Conservation (phyloP, 345 rosid genomes). For the Leavenworthia alabamica region DNA sequence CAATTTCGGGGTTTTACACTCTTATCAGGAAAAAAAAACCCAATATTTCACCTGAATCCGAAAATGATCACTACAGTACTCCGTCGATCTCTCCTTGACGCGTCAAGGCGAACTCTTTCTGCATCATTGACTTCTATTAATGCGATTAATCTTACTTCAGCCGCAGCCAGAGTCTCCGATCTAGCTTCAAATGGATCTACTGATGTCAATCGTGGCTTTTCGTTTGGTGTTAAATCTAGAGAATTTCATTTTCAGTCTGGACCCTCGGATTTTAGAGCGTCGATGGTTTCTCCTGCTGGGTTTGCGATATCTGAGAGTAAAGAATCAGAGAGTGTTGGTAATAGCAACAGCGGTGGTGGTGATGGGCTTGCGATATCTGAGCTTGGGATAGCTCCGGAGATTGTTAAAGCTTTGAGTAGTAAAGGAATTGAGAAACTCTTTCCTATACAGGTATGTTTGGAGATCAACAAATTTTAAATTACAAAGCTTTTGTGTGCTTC, state of each 20-base stretch:
- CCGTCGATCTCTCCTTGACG: constrained; percentile 21
- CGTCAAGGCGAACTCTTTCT: constrained; percentile 12
- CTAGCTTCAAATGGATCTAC: neutral
- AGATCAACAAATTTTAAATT: neutral
- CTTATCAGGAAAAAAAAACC: neutral
- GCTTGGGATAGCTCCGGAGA: constrained; percentile 66
- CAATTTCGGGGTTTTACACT: constrained; percentile 9
- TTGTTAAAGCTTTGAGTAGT: constrained; percentile 57
- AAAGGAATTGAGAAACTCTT: constrained; percentile 68
- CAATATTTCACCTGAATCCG: constrained; percentile 3
- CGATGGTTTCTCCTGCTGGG: constrained; percentile 35
- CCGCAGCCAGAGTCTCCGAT: constrained; percentile 16
- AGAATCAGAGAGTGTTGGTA: constrained; percentile 32
- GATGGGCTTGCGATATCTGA: constrained; percentile 34
- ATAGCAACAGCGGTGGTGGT: neutral
- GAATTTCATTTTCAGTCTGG: constrained; percentile 49
- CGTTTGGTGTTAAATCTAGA: constrained; percentile 18
- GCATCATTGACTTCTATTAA: constrained; percentile 8
- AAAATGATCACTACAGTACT: constrained; percentile 21
- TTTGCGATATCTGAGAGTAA: constrained; percentile 35
- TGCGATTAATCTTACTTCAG: constrained; percentile 1
- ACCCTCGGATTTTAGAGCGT: constrained; percentile 25
- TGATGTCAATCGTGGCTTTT: neutral
- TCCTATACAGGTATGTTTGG: constrained; percentile 68
- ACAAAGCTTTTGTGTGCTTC: neutral